Conservation (phyloP, 2,329 filamentous ascomycete species). For the Claviceps fusiformis region DNA sequence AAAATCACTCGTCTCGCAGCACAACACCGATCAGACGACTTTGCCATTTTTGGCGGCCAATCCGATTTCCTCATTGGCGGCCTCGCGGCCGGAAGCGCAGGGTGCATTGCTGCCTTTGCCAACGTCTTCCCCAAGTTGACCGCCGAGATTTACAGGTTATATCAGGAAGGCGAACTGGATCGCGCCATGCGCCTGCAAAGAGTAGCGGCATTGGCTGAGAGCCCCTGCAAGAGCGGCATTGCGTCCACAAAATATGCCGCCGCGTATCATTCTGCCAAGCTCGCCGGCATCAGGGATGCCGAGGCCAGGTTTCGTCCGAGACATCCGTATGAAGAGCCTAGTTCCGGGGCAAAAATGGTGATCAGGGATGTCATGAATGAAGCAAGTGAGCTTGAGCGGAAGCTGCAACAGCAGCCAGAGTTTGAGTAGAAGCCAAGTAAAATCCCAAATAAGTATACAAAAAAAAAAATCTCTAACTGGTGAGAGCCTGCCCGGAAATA, state of each 20-base stretch:
- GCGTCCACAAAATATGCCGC: constrained; percentile 6
- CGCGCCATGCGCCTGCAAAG: constrained; percentile 5
- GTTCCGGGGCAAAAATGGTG: background rate
- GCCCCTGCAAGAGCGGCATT: constrained; percentile 8
- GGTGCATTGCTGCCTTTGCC: constrained; percentile 48
- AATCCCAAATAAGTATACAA: too few species aligned
- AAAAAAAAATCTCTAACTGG: too few species aligned
- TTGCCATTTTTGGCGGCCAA: constrained; percentile 59
- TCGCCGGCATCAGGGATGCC: constrained; percentile 7
- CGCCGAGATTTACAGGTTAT: constrained; percentile 5
- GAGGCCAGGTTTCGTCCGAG: constrained; percentile 6
- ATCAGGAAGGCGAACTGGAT: background rate
- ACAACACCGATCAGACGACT: constrained; percentile 37
- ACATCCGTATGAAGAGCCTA: constrained; percentile 8
- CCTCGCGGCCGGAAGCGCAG: constrained; percentile 42
- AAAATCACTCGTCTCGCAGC: constrained; percentile 51
- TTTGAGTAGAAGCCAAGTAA: background rate
- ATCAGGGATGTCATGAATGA: constrained; percentile 2
- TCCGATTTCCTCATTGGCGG: constrained; percentile 56
- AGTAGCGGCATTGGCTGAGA: constrained; percentile 7
- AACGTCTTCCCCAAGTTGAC: constrained; percentile 48
- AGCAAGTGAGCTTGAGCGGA: constrained; percentile 3
- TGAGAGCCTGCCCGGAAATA: background rate
- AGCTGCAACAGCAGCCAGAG: background rate
- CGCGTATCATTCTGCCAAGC: constrained; percentile 4